Base-by-base conservation (phyloP, 345 rosid species). In the Aquilaria malaccensis region DNA sequence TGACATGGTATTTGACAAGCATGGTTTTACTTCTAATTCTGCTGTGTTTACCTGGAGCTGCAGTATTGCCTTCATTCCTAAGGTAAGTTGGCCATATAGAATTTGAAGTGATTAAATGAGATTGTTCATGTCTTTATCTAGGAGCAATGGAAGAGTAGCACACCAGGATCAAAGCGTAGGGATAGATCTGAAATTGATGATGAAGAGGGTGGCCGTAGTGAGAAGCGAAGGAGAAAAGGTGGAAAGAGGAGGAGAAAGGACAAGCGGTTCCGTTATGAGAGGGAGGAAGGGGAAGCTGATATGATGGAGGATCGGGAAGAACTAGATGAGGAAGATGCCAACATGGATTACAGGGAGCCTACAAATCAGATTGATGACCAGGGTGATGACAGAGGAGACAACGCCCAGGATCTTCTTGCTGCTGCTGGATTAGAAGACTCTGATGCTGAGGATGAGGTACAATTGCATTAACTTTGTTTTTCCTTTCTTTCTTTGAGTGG, bases 371-470 rank as follows among this genome's bases (percentile, higher is more conserved):
- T 67, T 56, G 74, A 69, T 71, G 86, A 86, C 68, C 83, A 74
- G 43, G 86, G 74, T 55, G 86, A 76, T 9, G 82, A 76, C 47
- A 77, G 54, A 29, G 98, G 78, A 70, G 95, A 80, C 62, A 79
- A 86, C 69, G 84, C 95, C 65, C 89, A 85, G 67, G 88, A 83
- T 68, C 80, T 67, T 71, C 95, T 90, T 56, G 92, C 94, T 55
- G 96, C 99, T 51, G 97, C 99, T 11, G 97, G 96, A 22, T 93
- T 94, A 31, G 96, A 89, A 81, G 99, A 94, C 76, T 85, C 89
- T 50, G 97, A 90, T 69, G 82, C 78, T 58, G 97, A 87, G 64
- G 91, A 86, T 79, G 96, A 73, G 71, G 77, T 61, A 63, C 72
- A 69, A 64, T 70, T 46, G 7, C 15, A 32, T 57, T 45, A 56